Evolutionary conservation across 768 basidiomycete genomes (phyloP).

Genomic region (Albatrellus ellisii): DNA sequence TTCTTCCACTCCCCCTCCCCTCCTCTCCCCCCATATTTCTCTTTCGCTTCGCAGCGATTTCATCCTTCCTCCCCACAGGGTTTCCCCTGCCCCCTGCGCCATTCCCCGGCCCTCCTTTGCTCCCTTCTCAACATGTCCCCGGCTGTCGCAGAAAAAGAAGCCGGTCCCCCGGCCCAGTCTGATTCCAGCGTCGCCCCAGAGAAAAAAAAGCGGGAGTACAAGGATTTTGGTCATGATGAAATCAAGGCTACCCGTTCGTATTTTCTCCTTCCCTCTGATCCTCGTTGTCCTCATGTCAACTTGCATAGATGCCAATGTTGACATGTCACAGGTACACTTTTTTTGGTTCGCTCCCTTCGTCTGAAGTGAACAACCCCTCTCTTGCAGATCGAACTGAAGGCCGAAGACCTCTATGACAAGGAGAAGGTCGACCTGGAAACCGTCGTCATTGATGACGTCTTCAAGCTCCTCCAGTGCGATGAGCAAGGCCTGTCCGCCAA

Average conservation of each 20-base stretch:
- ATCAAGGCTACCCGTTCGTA: slow-evolving; percentile 53
- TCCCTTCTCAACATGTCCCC: slow-evolving; percentile 19
- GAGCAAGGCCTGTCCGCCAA: slow-evolving; percentile 63
- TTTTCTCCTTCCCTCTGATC: background rate
- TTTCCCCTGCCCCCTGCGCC: slow-evolving; percentile 6
- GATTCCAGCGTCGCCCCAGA: slow-evolving; percentile 15
- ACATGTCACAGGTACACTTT: slow-evolving; percentile 57
- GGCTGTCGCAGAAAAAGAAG: slow-evolving; percentile 50
- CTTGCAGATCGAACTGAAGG: slow-evolving; percentile 68
- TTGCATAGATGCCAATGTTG: slow-evolving; percentile 63
- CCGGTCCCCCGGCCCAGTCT: slow-evolving; percentile 37
- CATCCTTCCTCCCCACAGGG: slow-evolving; percentile 3
- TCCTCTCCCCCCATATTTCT: slow-evolving; percentile 9
- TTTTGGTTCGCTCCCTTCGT: background rate
- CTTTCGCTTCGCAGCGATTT: background rate
- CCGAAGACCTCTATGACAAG: slow-evolving; percentile 93
- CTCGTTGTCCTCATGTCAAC: slow-evolving; percentile 11
- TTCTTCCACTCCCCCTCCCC: slow-evolving; percentile 14
- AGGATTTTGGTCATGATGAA: slow-evolving; percentile 69
- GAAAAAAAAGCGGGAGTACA: slow-evolving; percentile 73
- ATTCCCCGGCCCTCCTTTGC: background rate
- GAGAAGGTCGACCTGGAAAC: slow-evolving; percentile 99
- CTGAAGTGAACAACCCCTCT: background rate
- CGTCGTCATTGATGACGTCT: slow-evolving; percentile 92
- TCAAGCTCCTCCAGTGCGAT: slow-evolving; percentile 86